These are phyloP conservation scores for Mitragyna speciosa DNA, from an alignment of 257 asterid species.

Conservation along the genomic window DNA sequence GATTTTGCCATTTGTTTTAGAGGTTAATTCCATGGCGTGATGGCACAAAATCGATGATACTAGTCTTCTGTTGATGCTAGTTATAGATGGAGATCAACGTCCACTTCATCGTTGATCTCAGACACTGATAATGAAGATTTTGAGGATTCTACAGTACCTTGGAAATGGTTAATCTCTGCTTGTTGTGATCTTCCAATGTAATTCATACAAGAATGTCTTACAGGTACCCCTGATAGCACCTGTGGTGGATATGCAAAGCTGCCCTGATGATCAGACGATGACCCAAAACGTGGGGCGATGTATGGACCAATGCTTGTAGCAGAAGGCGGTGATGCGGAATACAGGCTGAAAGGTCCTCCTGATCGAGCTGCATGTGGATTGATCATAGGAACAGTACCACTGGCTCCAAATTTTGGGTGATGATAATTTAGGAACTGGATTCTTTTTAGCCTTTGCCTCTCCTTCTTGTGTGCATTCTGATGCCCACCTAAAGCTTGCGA, in stretches of 20 bases:
- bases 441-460: constrained; percentile 58
- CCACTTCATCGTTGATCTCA: constrained; percentile 49
- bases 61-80: background rate
- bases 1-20: too few species aligned
- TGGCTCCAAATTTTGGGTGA: constrained; percentile 38
- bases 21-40: too few species aligned
- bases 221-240: constrained; percentile 61
- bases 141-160: constrained; percentile 33
- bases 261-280: constrained; percentile 12
- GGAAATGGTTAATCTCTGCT: constrained; percentile 5
- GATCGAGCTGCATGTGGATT: constrained; percentile 43
- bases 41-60: background rate
- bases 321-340: constrained; percentile 8
- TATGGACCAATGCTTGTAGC: constrained; percentile 12
- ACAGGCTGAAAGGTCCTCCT: constrained; percentile 13
- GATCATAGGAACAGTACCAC: constrained; percentile 29
- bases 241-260: constrained; percentile 28
- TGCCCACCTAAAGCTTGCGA: constrained; percentile 87
- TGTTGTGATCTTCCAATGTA: constrained; percentile 32
- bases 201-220: constrained; percentile 32
- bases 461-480: constrained; percentile 89
- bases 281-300: constrained; percentile 33
- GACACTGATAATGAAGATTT: constrained; percentile 15
- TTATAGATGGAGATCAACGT: constrained; percentile 74
- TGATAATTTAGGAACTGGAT: constrained; percentile 34